Conservation (phyloP, 805 yeast genomes). For the Osmozyma mogii region DNA sequence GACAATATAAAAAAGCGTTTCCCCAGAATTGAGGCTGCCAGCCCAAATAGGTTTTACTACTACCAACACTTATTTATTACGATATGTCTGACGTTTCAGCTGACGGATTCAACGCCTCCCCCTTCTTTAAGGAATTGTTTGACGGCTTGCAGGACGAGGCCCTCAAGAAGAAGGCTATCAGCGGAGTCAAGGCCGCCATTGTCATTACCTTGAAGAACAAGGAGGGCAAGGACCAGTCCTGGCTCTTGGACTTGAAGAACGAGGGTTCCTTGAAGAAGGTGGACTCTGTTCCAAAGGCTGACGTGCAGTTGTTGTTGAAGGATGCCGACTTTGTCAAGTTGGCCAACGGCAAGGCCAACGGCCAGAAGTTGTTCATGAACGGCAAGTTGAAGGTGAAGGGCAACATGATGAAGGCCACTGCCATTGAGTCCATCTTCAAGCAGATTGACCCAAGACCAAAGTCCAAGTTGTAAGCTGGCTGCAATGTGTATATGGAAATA, state of each 20-base stretch:
- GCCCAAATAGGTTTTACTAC: not conserved
- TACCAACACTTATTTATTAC: slow-evolving; percentile 1
- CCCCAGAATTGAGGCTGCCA: no score
- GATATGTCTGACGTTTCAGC: slow-evolving; percentile 20
- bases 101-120: slow-evolving; percentile 38
- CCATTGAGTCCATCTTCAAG: slow-evolving; percentile 62
- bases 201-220: slow-evolving; percentile 61
- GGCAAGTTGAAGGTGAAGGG: slow-evolving; percentile 86
- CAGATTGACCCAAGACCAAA: slow-evolving; percentile 36
- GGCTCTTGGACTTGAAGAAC: slow-evolving; percentile 63
- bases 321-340: slow-evolving; percentile 68
- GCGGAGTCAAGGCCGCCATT: slow-evolving; percentile 52
- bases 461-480: slow-evolving; percentile 16
- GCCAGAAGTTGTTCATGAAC: slow-evolving; percentile 75
- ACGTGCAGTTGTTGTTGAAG: slow-evolving; percentile 54
- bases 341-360: slow-evolving; percentile 71
- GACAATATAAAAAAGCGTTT: no score
- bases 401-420: slow-evolving; percentile 84
- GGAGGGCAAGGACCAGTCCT: slow-evolving; percentile 49
- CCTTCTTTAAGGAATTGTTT: slow-evolving; percentile 31
- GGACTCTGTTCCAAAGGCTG: slow-evolving; percentile 37
- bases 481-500: not conserved
- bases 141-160: slow-evolving; percentile 31
- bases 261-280: slow-evolving; percentile 39
- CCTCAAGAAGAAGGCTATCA: slow-evolving; percentile 30